Base-by-base conservation (phyloP, 495 filamentous ascomycete species). In the Neurospora hispaniola region DNA sequence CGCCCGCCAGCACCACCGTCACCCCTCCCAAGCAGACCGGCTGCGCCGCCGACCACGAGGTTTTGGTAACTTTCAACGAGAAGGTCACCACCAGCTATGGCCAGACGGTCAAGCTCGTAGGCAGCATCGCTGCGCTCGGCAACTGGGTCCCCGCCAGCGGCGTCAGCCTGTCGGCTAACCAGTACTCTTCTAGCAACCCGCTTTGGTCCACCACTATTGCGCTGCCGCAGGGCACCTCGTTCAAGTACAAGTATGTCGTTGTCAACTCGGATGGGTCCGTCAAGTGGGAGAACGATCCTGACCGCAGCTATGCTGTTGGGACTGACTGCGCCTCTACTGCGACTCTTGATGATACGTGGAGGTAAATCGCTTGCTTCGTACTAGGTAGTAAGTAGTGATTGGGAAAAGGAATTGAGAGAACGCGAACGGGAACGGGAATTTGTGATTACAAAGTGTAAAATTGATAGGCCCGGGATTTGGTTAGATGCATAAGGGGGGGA, bases 211-310 rank as follows among this genome's bases (percentile, higher is more conserved):
- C 78, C 1, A 86, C 86, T 0, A 74, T 90, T 5, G 79, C 76
- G 3, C 74, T 92, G 3, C 78, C 85, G 0, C 85, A 85, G 0
- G 89, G 90, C 1, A 80, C 81, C 59, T 76, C 74, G 8, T 83
- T 93, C 40, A 74, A 89, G 79, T 93, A 93, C 77, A 93, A 93
- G 81, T 94, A 88, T 75, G 88, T 93, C 72, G 85, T 86, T 9
- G 82, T 89, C 42, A 81, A 84, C 69, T 78, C 80, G 4, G 84
- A 88, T 77, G 87, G 89, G 5, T 78, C 78, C 2, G 82, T 91
- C 2, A 80, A 74, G 23, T 92, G 90, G 91, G 90, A 92, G 79
- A 82, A 84, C 41, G 88, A 90, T 77, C 86, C 89, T 0, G 92
- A 94, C 76, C 85, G 85, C 59, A 80, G 78, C 7, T 90, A 85